phyloP scores from a whole-genome alignment of 305 asterid species.

The Rubia occidens region DNA sequence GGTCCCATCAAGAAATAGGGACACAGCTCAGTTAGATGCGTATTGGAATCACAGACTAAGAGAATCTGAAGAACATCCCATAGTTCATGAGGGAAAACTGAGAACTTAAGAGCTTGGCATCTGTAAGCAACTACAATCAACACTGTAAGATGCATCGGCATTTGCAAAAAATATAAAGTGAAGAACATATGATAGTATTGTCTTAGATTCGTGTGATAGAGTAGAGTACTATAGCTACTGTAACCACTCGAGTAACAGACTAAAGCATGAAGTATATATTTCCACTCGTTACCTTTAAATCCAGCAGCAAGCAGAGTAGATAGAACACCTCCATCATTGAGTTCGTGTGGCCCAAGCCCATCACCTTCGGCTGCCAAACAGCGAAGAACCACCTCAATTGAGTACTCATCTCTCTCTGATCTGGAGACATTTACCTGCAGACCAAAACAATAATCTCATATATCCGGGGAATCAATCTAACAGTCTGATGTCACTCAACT shows the following conservation, averaged over 20 bases:
- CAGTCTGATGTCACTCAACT: neutral
- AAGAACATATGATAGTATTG: neutral
- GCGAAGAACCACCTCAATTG: conserved; percentile 77
- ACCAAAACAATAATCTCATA: conserved; percentile 11
- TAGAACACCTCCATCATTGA: conserved; percentile 85
- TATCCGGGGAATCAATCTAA: conserved; percentile 3
- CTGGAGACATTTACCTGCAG: conserved; percentile 61
- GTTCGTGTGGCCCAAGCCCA: conserved; percentile 76
- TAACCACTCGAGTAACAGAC: neutral
- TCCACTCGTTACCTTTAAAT: conserved; percentile 59
- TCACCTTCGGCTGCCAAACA: conserved; percentile 83
- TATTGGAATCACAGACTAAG: neutral
- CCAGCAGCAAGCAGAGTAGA: conserved; percentile 77
- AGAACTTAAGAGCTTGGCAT: neutral
- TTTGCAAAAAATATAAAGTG: too few species aligned
- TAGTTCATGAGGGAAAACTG: neutral
- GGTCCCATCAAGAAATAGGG: neutral
- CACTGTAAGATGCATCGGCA: too few species aligned
- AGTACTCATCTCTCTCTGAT: conserved; percentile 50
- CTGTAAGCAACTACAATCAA: too few species aligned
- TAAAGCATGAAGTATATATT: conserved; percentile 5
- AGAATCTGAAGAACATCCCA: neutral
- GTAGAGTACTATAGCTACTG: neutral
- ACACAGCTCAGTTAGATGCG: neutral
- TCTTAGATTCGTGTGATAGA: neutral